These are phyloP conservation scores for Chaetomium fimeti DNA, from an alignment of 495 filamentous ascomycete genomes.

Conservation along the genomic window DNA sequence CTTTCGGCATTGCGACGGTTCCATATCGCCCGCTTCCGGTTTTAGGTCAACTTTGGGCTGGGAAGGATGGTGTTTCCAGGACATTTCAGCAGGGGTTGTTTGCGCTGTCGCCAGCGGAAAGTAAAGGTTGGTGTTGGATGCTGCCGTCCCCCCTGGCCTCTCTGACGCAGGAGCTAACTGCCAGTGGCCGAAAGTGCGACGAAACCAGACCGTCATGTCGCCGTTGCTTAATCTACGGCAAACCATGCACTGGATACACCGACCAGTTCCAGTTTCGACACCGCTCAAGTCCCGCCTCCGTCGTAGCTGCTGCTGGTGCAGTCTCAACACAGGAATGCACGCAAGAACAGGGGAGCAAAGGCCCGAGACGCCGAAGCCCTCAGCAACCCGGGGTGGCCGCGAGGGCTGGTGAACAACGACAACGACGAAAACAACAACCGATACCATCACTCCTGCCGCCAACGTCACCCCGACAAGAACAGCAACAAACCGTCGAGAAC, in stretches of 20 bases:
- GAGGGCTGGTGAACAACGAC: not conserved
- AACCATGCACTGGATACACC: conserved; percentile 30
- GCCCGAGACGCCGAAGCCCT: conserved; percentile 3
- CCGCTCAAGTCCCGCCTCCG: conserved; percentile 14
- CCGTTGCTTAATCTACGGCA: conserved; percentile 30
- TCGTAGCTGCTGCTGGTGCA: not conserved
- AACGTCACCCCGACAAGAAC: not conserved
- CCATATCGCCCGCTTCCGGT: not conserved
- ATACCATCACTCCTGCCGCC: not conserved
- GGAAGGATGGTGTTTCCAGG: conserved; percentile 30
- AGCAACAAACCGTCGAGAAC: conserved; percentile 7
- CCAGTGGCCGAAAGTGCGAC: conserved; percentile 24
- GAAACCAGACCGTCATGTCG: conserved; percentile 29
- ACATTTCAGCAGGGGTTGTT: conserved; percentile 27
- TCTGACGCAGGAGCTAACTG: not conserved
- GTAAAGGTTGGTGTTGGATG: conserved; percentile 22
- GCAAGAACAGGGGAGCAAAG: not conserved
- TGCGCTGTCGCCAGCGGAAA: conserved; percentile 29
- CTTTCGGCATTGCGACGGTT: not conserved
- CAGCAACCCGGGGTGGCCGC: not conserved
- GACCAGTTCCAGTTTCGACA: conserved; percentile 33
- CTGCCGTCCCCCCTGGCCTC: not conserved
- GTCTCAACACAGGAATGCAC: conserved; percentile 10
- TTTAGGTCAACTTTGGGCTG: not conserved
- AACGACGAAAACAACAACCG: not conserved